These are phyloP conservation scores for Triadica sebifera DNA, from an alignment of 345 rosid genomes.

Conservation along the genomic window DNA sequence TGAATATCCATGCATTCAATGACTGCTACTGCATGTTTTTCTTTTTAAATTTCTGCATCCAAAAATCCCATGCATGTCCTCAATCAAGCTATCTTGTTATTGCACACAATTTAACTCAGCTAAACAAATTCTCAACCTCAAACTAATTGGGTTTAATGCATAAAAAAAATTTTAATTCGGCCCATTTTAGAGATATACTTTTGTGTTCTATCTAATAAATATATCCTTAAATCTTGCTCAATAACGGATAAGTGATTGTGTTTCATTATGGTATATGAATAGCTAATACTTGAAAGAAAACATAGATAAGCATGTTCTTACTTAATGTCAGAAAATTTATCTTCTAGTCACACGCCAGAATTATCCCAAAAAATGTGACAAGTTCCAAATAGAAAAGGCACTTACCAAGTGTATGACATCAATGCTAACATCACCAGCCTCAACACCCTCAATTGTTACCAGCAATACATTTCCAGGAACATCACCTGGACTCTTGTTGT, in stretches of 20 bases:
- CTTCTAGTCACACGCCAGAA: not conserved
- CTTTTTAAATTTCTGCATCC: not conserved
- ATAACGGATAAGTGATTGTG: not conserved
- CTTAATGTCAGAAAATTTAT: not conserved
- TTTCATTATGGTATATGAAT: not conserved
- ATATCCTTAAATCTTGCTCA: not conserved
- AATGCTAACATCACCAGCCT: conserved; percentile 87
- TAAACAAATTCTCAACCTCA: not conserved
- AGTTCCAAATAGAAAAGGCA: conserved; percentile 9
- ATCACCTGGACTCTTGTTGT: conserved; percentile 95
- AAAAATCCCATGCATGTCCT: not conserved
- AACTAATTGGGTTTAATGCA: not conserved
- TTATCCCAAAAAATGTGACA: not conserved
- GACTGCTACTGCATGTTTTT: not conserved
- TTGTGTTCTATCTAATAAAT: not conserved
- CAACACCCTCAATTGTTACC: conserved; percentile 93
- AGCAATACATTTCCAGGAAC: conserved; percentile 92
- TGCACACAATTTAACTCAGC: too few species aligned
- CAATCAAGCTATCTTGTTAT: not conserved
- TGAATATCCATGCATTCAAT: not conserved
- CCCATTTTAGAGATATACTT: not conserved
- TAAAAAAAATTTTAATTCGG: not conserved
- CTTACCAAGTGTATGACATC: conserved; percentile 94
- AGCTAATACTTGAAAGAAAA: not conserved
- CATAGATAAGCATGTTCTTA: not conserved